A percentile compares a stretch with the other conserved stretches of the same genome.
Evolutionary conservation across 129 eudicot genomes (phyloP).

Genomic region (Solidago caesia): DNA sequence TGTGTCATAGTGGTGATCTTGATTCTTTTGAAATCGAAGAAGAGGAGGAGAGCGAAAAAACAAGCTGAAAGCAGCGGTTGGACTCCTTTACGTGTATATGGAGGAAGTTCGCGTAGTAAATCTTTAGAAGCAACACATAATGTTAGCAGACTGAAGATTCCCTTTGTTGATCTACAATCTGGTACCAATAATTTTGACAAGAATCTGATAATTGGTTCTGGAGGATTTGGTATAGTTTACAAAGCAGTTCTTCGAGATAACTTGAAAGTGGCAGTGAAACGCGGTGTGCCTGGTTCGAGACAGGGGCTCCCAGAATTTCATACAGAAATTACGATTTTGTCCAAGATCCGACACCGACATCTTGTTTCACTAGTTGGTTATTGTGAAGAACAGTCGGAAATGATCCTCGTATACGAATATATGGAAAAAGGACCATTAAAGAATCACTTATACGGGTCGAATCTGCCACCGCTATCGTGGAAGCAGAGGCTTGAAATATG

Average conservation of each 20-base stretch:
- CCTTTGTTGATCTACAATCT: conserved; percentile 61
- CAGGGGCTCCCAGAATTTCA: conserved; percentile 95
- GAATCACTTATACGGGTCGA: conserved; percentile 45
- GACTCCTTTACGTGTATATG: conserved; percentile 59
- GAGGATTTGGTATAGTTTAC: conserved; percentile 90
- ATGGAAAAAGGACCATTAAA: conserved; percentile 81
- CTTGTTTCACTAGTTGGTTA: conserved; percentile 86
- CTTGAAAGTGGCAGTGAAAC: conserved; percentile 72
- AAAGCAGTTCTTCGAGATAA: conserved; percentile 62
- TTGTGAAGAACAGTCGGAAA: conserved; percentile 88
- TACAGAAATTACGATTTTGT: conserved; percentile 66
- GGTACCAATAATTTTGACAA: conserved; percentile 76
- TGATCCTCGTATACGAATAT: conserved; percentile 91
- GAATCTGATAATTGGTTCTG: conserved; percentile 66
- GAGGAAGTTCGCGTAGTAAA: conserved; percentile 61
- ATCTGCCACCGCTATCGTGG: conserved; percentile 65
- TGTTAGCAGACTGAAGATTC: conserved; percentile 53
- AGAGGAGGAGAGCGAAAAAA: conserved; percentile 44
- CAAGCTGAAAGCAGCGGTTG: conserved; percentile 64
- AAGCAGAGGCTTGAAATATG: conserved; percentile 81
- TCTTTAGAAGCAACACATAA: conserved; percentile 57
- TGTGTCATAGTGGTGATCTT: conserved; percentile 37
- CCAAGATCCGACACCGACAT: conserved; percentile 81
- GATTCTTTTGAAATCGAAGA: conserved; percentile 36
- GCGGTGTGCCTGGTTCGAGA: conserved; percentile 80